Conservation (phyloP, 2,329 filamentous ascomycete genomes). For the Venturia nashicola region DNA sequence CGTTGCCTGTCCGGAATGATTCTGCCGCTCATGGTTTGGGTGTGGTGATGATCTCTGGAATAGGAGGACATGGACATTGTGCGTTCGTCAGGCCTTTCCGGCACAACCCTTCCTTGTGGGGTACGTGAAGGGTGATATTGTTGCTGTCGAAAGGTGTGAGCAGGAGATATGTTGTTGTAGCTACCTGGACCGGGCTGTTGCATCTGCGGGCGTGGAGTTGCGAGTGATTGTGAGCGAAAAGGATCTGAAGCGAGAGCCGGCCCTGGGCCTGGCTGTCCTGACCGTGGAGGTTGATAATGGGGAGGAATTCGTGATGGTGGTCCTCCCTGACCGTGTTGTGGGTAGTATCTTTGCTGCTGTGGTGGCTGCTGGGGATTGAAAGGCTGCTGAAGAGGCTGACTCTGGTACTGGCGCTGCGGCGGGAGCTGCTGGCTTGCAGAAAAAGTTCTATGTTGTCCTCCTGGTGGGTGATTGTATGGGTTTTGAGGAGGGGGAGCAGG, state of each 20-base stretch:
- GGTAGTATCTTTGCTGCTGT: slow-evolving; percentile 30
- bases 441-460: background rate
- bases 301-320: slow-evolving; percentile 33
- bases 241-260: slow-evolving; percentile 73
- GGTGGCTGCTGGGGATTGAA: slow-evolving; percentile 48
- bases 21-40: slow-evolving; percentile 84
- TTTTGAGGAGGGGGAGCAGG: slow-evolving; percentile 13
- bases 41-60: slow-evolving; percentile 61
- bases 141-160: slow-evolving; percentile 66
- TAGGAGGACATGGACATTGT: slow-evolving; percentile 94
- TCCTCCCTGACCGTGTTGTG: slow-evolving; percentile 45
- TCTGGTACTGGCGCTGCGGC: slow-evolving; percentile 14
- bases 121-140: slow-evolving; percentile 64
- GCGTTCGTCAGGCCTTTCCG: slow-evolving; percentile 81
- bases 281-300: slow-evolving; percentile 36
- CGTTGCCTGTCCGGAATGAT: slow-evolving; percentile 69
- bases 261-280: slow-evolving; percentile 31
- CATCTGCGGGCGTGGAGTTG: slow-evolving; percentile 60
- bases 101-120: slow-evolving; percentile 80
- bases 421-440: background rate
- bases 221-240: slow-evolving; percentile 88
- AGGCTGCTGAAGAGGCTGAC: slow-evolving; percentile 29
- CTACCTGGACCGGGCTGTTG: slow-evolving; percentile 37
- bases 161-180: slow-evolving; percentile 46
- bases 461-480: background rate